Evolutionary conservation across 108 stramenopile species (phyloP).

Genomic region (Fistulifera solaris): DNA sequence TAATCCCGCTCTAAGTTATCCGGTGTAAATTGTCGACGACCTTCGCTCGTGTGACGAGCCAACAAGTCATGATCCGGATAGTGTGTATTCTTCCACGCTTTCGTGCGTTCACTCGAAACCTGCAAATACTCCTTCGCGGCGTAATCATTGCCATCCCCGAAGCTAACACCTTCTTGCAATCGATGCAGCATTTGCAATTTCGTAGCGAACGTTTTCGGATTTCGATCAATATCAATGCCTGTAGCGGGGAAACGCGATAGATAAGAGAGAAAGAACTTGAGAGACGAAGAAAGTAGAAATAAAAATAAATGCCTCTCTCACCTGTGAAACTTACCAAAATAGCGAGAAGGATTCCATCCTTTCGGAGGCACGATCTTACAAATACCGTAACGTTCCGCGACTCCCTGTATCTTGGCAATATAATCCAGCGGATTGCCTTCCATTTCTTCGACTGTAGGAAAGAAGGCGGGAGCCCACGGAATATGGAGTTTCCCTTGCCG

Average conservation of each 20-base stretch:
- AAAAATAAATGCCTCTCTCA: neutral
- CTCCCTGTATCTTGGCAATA: constrained; percentile 76
- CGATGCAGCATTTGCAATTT: constrained; percentile 77
- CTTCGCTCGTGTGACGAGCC: constrained; percentile 4
- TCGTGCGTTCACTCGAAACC: constrained; percentile 50
- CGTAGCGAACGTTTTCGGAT: constrained; percentile 63
- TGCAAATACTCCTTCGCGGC: constrained; percentile 62
- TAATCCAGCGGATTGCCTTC: constrained; percentile 75
- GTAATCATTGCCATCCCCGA: constrained; percentile 89
- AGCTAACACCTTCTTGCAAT: constrained; percentile 83
- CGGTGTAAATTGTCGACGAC: constrained; percentile 31
- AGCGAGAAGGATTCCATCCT: constrained; percentile 76
- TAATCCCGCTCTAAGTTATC: constrained; percentile 85
- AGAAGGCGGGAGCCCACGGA: constrained; percentile 67
- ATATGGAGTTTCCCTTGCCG: constrained; percentile 28
- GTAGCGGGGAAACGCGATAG: constrained; percentile 2
- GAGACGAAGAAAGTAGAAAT: constrained; percentile 6
- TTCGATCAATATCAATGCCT: constrained; percentile 50
- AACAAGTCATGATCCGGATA: constrained; percentile 43
- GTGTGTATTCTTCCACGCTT: constrained; percentile 49
- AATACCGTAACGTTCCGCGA: constrained; percentile 89
- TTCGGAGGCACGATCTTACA: constrained; percentile 94
- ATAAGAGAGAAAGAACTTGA: neutral
- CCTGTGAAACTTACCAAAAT: constrained; percentile 2
- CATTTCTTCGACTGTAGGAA: constrained; percentile 81